Base-by-base conservation (phyloP, 2,329 filamentous ascomycete genomes). In the Scortechinia acanthostroma region DNA sequence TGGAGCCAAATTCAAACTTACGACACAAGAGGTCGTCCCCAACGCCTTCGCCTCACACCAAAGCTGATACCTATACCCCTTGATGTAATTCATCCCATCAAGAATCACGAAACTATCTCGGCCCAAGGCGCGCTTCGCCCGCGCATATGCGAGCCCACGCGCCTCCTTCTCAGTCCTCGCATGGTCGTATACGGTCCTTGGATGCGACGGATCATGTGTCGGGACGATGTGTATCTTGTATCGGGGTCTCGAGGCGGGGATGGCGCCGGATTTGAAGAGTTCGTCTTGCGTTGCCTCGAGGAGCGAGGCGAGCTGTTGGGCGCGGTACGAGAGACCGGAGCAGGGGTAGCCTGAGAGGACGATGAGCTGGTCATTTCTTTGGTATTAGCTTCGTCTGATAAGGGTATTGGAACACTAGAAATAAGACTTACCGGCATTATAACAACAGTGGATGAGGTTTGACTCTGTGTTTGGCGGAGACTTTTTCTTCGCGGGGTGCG, bases 51-150 rank as follows among this genome's bases (percentile, higher is more conserved):
- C 76, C 58, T 84, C 79, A 55, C 79, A 84, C 68, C 79, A 83
- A 37, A 84, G 60, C 61, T 84, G 80, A 54, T 84, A 84, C 30
- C 79, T 68, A 59, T 77, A 83, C 17, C 79, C 80, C 59, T 84
- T 84, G 63, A 84, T 84, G 58, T 84, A 83, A 57, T 84, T 83
- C 64, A 81, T 68, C 22, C 74, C 75, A 58, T 84, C 79, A 2
- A 79, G 71, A 43, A 84, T 74, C 37, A 83, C 77, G 47, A 84
- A 73, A 42, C 69, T 73, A 56, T 81, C 74, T 43, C 68, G 69
- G 16, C 69, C 68, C 42, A 84, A 61, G 19, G 69, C 62, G 23
- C 80, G 69, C 60, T 82, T 83, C 47, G 82, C 71, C 48, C 78
- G 76, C 10, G 76, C 76, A 52, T 77, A 78, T 48, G 77, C 71